Evolutionary conservation across 306 rosid species (phyloP).

Genomic region (Lathyrus aphaca): DNA sequence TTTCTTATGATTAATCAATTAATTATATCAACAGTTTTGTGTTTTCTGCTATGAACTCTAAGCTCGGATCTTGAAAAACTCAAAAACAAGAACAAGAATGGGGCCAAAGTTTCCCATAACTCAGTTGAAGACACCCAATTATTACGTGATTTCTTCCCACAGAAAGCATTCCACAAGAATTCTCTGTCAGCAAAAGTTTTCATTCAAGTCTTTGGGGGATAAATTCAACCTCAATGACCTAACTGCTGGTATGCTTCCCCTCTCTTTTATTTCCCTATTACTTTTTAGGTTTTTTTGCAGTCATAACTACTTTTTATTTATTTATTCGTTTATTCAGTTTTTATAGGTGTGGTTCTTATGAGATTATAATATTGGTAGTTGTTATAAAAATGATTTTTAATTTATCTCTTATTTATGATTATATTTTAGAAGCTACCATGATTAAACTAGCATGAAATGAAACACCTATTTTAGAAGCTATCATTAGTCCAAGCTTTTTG

Average conservation of each 20-base stretch:
- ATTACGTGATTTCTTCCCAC: conserved; percentile 43
- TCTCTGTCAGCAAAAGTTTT: conserved; percentile 49
- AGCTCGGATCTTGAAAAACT: conserved; percentile 22
- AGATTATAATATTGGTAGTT: not conserved
- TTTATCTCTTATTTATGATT: not conserved
- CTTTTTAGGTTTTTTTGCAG: not conserved
- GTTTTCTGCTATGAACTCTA: conserved; percentile 29
- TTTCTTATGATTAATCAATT: no score
- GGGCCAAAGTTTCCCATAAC: conserved; percentile 50
- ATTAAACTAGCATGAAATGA: not conserved
- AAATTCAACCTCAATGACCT: conserved; percentile 71
- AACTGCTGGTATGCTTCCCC: conserved; percentile 50
- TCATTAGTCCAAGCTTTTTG: not conserved
- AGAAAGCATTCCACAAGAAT: conserved; percentile 36
- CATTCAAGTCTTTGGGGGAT: conserved; percentile 75
- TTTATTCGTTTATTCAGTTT: conserved; percentile 1
- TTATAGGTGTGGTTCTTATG: not conserved
- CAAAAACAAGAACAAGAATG: conserved; percentile 42
- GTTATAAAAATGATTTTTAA: not conserved
- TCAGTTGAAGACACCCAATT: conserved; percentile 51
- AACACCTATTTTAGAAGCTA: not conserved
- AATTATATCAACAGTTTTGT: not conserved
- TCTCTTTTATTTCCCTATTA: not conserved
- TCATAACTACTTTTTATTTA: not conserved
- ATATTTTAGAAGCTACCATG: conserved; percentile 10